Evolutionary conservation across 140 eudicot species (phyloP).

Genomic region (Anethum foeniculum): DNA sequence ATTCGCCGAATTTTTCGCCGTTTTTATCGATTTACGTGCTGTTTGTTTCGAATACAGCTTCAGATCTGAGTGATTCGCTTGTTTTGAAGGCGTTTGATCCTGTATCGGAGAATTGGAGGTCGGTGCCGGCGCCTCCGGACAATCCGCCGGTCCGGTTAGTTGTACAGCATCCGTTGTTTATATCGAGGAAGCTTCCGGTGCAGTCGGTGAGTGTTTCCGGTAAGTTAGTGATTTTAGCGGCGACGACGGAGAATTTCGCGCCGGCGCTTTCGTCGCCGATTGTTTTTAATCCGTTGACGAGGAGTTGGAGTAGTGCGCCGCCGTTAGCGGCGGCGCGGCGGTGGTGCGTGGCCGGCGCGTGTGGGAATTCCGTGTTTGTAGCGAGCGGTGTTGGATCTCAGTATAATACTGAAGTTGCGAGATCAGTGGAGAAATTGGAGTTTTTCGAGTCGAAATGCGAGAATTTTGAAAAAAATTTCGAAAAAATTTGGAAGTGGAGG

Average conservation of each 20-base stretch:
- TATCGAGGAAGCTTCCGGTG: constrained; percentile 54
- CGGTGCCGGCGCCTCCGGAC: constrained; percentile 37
- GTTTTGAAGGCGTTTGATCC: constrained; percentile 46
- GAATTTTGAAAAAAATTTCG: neutral
- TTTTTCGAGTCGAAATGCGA: neutral
- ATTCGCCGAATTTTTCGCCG: constrained; percentile 51
- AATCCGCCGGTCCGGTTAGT: constrained; percentile 30
- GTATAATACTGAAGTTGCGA: constrained; percentile 40
- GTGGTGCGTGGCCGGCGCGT: constrained; percentile 70
- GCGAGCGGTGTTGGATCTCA: constrained; percentile 73
- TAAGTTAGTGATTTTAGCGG: constrained; percentile 50
- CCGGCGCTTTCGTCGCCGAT: constrained; percentile 59
- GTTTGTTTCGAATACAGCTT: constrained; percentile 14
- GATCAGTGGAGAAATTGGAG: constrained; percentile 44
- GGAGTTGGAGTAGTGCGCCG: constrained; percentile 43
- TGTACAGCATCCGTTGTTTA: constrained; percentile 57
- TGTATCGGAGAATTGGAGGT: constrained; percentile 41
- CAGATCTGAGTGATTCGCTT: constrained; percentile 2
- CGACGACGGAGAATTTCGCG: constrained; percentile 33
- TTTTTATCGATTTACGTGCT: constrained; percentile 55
- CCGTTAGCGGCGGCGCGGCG: constrained; percentile 49
- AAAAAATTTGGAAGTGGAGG: constrained; percentile 31
- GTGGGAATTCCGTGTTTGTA: constrained; percentile 28
- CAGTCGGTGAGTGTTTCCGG: constrained; percentile 49
- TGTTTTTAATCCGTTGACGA: constrained; percentile 39